Percentiles rank a stretch among this genome's conserved stretches.
Evolutionary conservation across 371 early-diverging fungal species (phyloP).

Genomic region (Mortierella sp.): DNA sequence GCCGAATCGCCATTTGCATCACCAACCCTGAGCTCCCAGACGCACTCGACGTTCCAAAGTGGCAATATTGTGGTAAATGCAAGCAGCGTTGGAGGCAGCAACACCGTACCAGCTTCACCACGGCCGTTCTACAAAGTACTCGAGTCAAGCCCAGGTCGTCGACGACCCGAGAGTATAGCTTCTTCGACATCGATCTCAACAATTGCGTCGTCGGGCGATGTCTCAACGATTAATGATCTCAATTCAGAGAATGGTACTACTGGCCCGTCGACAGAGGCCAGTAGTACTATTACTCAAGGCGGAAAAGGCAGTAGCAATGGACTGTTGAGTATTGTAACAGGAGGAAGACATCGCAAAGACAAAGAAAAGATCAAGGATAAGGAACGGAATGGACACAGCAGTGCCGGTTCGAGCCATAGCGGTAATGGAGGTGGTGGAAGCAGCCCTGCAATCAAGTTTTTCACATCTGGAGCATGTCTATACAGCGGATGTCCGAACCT

Average conservation of each 20-base stretch:
- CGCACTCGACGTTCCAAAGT: neutral
- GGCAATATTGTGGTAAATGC: too few relatives aligned
- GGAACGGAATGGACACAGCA: conserved; percentile 16
- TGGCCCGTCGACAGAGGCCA: conserved; percentile 8
- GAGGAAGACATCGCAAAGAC: conserved; percentile 28
- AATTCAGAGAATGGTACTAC: conserved; percentile 19
- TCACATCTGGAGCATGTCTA: conserved; percentile 18
- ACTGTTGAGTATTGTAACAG: conserved; percentile 29
- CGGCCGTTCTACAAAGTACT: conserved; percentile 32
- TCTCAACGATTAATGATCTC: conserved; percentile 32
- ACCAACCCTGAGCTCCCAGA: conserved; percentile 29
- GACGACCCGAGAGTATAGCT: conserved; percentile 32
- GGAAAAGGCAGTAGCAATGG: neutral
- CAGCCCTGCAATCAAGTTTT: conserved; percentile 33
- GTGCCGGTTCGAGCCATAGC: conserved; percentile 35
- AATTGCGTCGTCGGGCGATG: conserved; percentile 28
- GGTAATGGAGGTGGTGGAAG: conserved; percentile 23
- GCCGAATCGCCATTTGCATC: conserved; percentile 43
- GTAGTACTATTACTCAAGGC: conserved; percentile 8
- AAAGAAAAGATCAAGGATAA: conserved; percentile 36
- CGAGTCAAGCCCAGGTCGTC: conserved; percentile 16
- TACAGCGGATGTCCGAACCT: conserved; percentile 40
- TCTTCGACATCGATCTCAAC: conserved; percentile 45
- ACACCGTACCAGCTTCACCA: conserved; percentile 14
- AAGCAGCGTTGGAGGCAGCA: neutral